Evolutionary conservation across 1,284 basidiomycete species (phyloP).

Genomic region (Tilletiopsis washingtonensis): DNA sequence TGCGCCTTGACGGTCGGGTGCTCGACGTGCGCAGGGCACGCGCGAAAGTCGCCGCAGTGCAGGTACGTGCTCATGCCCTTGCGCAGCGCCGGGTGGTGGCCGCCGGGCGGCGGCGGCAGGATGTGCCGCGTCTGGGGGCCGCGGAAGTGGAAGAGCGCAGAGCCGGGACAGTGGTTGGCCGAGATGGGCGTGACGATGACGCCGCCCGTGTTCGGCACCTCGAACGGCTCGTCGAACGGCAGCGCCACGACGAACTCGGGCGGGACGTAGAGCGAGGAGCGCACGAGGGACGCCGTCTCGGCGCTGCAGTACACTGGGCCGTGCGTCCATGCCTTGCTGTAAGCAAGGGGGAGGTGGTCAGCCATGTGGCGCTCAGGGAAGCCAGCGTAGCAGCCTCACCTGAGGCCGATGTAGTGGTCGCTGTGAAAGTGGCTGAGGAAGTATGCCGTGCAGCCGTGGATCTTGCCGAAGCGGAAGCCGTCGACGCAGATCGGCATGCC

Average conservation of each 20-base stretch:
- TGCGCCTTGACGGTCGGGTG: constrained; percentile 28
- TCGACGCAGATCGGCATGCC: constrained; percentile 97
- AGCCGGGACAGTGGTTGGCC: constrained; percentile 91
- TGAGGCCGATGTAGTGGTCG: constrained; percentile 51
- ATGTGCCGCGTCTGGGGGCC: constrained; percentile 79
- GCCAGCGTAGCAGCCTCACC: not conserved
- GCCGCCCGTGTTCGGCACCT: constrained; percentile 73
- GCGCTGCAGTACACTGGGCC: constrained; percentile 89
- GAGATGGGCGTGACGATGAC: constrained; percentile 88
- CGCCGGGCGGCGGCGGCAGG: constrained; percentile 16
- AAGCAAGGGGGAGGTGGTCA: not conserved
- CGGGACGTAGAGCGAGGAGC: constrained; percentile 80
- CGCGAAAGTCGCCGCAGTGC: constrained; percentile 75
- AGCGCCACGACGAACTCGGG: constrained; percentile 76
- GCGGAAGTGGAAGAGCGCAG: constrained; percentile 85
- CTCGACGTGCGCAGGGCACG: constrained; percentile 36
- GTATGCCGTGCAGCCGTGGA: constrained; percentile 77
- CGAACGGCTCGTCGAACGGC: constrained; percentile 66
- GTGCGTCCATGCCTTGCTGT: constrained; percentile 65
- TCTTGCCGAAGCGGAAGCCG: constrained; percentile 85
- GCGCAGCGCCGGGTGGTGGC: constrained; percentile 10
- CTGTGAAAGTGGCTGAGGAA: constrained; percentile 58
- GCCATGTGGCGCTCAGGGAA: too few relatives aligned
- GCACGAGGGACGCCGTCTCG: constrained; percentile 77
- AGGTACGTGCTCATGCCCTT: constrained; percentile 70